These are phyloP conservation scores for Primulina eburnea DNA, from an alignment of 257 asterid genomes.

Conservation along the genomic window DNA sequence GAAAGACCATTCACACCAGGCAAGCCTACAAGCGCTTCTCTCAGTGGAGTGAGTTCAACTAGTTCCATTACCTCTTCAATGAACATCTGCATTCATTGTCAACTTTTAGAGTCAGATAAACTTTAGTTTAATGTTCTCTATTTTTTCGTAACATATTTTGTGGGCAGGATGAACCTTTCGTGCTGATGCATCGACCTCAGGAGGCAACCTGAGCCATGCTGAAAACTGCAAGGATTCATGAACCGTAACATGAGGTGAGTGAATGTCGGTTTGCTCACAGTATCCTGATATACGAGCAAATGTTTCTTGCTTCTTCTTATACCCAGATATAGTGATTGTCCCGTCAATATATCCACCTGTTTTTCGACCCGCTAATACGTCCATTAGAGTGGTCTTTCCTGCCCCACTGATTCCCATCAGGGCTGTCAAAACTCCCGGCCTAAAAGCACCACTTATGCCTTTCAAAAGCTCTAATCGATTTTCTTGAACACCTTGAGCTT, in stretches of 20 bases:
- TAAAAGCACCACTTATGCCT: slow-evolving; percentile 72
- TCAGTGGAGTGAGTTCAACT: slow-evolving; percentile 57
- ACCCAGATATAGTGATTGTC: slow-evolving; percentile 62
- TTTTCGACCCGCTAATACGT: slow-evolving; percentile 79
- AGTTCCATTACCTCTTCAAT: slow-evolving; percentile 81
- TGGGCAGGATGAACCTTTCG: slow-evolving; percentile 38
- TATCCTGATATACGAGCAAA: slow-evolving; percentile 80
- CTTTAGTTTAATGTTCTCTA: background rate
- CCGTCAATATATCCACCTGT: slow-evolving; percentile 76
- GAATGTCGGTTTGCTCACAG: slow-evolving; percentile 83
- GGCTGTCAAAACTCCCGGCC: slow-evolving; percentile 83
- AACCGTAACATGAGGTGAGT: slow-evolving; percentile 78
- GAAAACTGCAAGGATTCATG: slow-evolving; percentile 66
- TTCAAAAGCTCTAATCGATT: slow-evolving; percentile 62
- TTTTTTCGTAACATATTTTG: background rate
- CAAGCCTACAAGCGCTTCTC: slow-evolving; percentile 69
- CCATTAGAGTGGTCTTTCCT: slow-evolving; percentile 80
- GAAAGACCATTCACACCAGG: slow-evolving; percentile 85
- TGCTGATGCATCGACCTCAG: slow-evolving; percentile 52
- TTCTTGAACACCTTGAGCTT: slow-evolving; percentile 49
- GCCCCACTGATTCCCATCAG: slow-evolving; percentile 88
- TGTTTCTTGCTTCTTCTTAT: slow-evolving; percentile 67
- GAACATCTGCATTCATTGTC: slow-evolving; percentile 51
- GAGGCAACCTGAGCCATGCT: slow-evolving; percentile 71
- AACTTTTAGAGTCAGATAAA: background rate